Base-by-base conservation (phyloP, 768 basidiomycete genomes). In the Rhodotorula sphaerocarpa region DNA sequence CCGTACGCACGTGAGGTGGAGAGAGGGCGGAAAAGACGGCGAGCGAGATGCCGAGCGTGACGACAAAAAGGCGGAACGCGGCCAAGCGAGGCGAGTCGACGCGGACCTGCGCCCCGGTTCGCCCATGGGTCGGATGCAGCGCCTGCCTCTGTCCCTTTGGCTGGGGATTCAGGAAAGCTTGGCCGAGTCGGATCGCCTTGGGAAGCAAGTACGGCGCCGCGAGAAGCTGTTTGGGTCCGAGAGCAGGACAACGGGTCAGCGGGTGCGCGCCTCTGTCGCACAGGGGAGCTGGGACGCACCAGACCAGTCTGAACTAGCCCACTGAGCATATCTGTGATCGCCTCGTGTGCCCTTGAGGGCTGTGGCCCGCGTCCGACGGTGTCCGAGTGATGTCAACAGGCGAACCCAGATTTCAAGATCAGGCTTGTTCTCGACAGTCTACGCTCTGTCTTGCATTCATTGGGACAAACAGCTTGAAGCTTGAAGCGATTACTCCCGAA, bases 41-140 rank as follows among this genome's bases (percentile, higher is more conserved):
- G 18, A 65, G 43, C 12, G 57, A 59, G 11, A 55, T 42, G 44
- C 61, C 61, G 1, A 67, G 34, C 5, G 55, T 31, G 14, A 60
- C 25, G 50, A 67, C n/a, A 30, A 67, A 59, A 10, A 67, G 52
- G 2, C 66, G 28, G 25, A 67, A 45, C 7, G 25, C 41, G 15
- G 66, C 61, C 12, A 50, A 30, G 5, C 33, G 47, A 16, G 36
- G 28, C 6, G 42, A 5, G 18, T 53, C 50, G 28, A 27, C 34
- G 2, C 28, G 44, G 12, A 11, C 20, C 7, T 9, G 46, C 2
- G 23, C 39, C 2, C 12, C 10, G 15, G 15, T 27, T 11, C 41
- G 2, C 28, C 25, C 7, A 0, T 18, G 6, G 1, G 46, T 39
- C n/a, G n/a, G n/a, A n/a, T 48, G 47, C 3, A 28, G n/a, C 0